A percentile compares a stretch with the other conserved stretches of the same genome.
phyloP scores from a whole-genome alignment of 306 rosid species.

The Dalbergia cochinchinensis region DNA sequence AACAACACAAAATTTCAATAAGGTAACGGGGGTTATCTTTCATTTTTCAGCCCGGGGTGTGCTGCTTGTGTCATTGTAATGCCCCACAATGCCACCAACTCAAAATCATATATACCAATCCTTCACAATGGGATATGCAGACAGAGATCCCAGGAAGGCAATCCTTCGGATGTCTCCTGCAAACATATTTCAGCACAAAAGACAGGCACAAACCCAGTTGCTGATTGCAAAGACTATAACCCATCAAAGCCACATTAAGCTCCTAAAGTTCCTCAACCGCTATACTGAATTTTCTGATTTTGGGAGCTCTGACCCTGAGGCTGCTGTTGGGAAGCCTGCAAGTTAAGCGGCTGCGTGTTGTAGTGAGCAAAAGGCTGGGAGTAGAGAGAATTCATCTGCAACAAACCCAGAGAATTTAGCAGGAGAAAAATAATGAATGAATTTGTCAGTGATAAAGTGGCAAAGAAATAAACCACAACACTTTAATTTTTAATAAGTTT shows the following conservation, averaged over 20 bases:
- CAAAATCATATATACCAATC: conserved; percentile 59
- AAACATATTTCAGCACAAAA: conserved; percentile 68
- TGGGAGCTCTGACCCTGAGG: conserved; percentile 86
- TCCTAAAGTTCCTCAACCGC: conserved; percentile 71
- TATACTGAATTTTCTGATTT: conserved; percentile 92
- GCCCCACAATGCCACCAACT: conserved; percentile 64
- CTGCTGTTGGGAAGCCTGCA: conserved; percentile 87
- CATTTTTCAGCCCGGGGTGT: conserved; percentile 79
- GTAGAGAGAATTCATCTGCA: conserved; percentile 93
- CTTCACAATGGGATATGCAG: conserved; percentile 55
- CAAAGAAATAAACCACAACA: conserved; percentile 10
- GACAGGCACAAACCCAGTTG: conserved; percentile 87
- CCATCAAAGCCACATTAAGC: conserved; percentile 74
- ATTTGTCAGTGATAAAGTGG: conserved; percentile 2
- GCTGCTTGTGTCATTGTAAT: conserved; percentile 63
- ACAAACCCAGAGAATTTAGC: conserved; percentile 24
- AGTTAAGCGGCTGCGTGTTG: conserved; percentile 89
- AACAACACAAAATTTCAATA: conserved; percentile 76
- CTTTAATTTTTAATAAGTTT: not conserved
- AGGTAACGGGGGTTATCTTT: conserved; percentile 78
- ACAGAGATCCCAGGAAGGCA: conserved; percentile 55
- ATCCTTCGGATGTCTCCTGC: conserved; percentile 59
- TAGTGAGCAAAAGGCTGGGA: conserved; percentile 97
- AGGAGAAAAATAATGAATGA: not conserved
- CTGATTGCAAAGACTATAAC: conserved; percentile 91